phyloP scores from a whole-genome alignment of 441 rosid species.

The Hypseocharis bilobata region DNA sequence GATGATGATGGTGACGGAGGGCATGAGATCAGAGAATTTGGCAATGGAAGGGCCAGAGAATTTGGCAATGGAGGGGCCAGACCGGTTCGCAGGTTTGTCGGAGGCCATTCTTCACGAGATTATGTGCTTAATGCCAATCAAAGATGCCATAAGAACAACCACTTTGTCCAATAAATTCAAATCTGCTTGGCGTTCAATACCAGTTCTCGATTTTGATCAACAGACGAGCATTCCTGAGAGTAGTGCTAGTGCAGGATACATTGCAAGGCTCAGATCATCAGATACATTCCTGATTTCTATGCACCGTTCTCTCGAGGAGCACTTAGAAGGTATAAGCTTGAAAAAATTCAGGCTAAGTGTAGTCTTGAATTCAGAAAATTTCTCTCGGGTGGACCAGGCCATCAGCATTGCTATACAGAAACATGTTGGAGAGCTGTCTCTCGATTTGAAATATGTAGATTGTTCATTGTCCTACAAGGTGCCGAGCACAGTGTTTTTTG shows the following conservation, averaged over 20 bases:
- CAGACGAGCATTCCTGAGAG: too few species aligned
- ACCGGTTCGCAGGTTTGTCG: background rate
- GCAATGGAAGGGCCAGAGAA: background rate
- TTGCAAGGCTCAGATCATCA: too few species aligned
- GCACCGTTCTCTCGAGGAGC: background rate
- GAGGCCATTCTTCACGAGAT: slow-evolving; percentile 12
- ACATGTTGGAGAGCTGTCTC: slow-evolving; percentile 1
- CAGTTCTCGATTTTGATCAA: background rate
- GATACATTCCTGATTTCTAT: background rate
- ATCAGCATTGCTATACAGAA: slow-evolving; percentile 7
- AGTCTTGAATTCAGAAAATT: too few species aligned
- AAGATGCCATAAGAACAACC: background rate
- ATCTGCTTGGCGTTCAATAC: background rate
- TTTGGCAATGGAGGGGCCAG: background rate
- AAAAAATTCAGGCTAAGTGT: background rate
- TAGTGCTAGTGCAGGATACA: too few species aligned
- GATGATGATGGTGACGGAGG: background rate
- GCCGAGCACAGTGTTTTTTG: too few species aligned
- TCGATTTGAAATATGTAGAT: background rate
- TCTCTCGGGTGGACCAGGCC: background rate
- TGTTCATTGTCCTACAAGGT: too few species aligned
- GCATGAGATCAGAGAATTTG: background rate
- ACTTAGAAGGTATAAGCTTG: background rate
- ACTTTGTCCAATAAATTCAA: slow-evolving; percentile 6
- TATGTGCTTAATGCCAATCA: background rate